A percentile compares a stretch with the other conserved stretches of the same genome.
Evolutionary conservation across 2,329 filamentous ascomycete species (phyloP).

Genomic region (Hypoxylon sp.): DNA sequence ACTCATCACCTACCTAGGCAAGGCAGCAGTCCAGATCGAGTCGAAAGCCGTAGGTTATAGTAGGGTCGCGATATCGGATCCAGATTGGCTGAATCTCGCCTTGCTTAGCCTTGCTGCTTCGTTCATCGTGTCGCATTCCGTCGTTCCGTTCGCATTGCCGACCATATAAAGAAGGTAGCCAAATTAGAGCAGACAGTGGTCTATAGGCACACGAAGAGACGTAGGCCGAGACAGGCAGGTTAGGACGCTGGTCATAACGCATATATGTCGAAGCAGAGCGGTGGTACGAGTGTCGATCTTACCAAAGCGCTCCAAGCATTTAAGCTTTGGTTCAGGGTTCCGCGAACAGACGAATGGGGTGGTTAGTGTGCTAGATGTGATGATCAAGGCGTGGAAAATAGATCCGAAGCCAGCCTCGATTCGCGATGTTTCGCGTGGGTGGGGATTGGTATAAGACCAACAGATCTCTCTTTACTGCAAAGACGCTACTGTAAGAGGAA

Average conservation of each 20-base stretch:
- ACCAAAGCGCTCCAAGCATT: slow-evolving; percentile 1
- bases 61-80: slow-evolving; percentile 27
- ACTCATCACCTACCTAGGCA: slow-evolving; percentile 8
- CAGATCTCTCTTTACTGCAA: slow-evolving; percentile 29
- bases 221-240: slow-evolving; percentile 35
- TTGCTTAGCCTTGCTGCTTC: slow-evolving; percentile 36
- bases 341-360: slow-evolving; percentile 15
- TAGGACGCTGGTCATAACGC: slow-evolving; percentile 2
- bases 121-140: slow-evolving; percentile 45
- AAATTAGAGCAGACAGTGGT: slow-evolving; percentile 11
- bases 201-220: slow-evolving; percentile 12
- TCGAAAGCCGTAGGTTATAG: slow-evolving; percentile 7
- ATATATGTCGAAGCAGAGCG: background rate
- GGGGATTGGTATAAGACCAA: slow-evolving; percentile 28
- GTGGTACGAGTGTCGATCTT: slow-evolving; percentile 15
- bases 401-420: slow-evolving; percentile 35
- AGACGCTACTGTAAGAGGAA: slow-evolving; percentile 45
- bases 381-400: slow-evolving; percentile 18
- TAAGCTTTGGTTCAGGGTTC: slow-evolving; percentile 20
- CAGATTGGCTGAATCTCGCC: slow-evolving; percentile 33
- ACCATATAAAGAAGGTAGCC: slow-evolving; percentile 48
- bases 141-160: slow-evolving; percentile 41
- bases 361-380: background rate
- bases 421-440: slow-evolving; percentile 37
- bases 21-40: background rate